Evolutionary conservation across 2,329 filamentous ascomycete species (phyloP).

Genomic region (Fusarium mexicanum): DNA sequence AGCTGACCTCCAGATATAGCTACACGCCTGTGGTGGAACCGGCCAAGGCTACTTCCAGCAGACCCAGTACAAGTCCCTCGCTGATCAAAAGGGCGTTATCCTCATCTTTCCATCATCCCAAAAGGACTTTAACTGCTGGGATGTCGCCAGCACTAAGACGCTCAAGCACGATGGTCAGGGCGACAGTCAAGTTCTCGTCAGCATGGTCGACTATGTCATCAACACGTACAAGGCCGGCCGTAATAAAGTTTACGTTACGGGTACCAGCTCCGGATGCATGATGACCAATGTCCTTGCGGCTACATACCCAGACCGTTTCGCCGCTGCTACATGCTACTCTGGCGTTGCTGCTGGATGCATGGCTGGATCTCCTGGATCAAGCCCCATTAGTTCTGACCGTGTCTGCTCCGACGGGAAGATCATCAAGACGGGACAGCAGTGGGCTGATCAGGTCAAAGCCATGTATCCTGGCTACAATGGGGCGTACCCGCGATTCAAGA

Average conservation of each 20-base stretch:
- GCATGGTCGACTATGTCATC: conserved; percentile 9
- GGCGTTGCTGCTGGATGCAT: conserved; percentile 9
- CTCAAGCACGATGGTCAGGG: conserved; percentile 11
- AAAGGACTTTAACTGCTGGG: conserved; percentile 5
- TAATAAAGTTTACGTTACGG: conserved; percentile 5
- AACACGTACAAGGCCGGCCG: not conserved
- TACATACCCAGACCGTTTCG: conserved; percentile 3
- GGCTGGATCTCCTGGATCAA: conserved; percentile 2
- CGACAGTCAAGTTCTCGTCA: conserved; percentile 9
- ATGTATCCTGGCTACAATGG: conserved; percentile 11
- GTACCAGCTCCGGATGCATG: conserved; percentile 11
- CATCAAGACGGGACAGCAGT: not conserved
- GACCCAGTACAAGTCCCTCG: conserved; percentile 1
- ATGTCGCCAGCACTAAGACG: conserved; percentile 1
- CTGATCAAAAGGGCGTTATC: not conserved
- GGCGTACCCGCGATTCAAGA: conserved; percentile 1
- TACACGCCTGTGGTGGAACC: not conserved
- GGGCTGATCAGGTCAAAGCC: not conserved
- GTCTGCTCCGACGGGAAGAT: conserved; percentile 2
- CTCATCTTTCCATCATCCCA: not conserved
- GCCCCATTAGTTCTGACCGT: conserved; percentile 2
- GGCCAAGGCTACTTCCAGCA: conserved; percentile 5
- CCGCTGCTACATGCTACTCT: conserved; percentile 8
- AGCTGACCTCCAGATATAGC: not conserved
- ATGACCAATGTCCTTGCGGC: conserved; percentile 18